These are phyloP conservation scores for Melastoma candidum DNA, from an alignment of 441 rosid genomes.

Conservation along the genomic window DNA sequence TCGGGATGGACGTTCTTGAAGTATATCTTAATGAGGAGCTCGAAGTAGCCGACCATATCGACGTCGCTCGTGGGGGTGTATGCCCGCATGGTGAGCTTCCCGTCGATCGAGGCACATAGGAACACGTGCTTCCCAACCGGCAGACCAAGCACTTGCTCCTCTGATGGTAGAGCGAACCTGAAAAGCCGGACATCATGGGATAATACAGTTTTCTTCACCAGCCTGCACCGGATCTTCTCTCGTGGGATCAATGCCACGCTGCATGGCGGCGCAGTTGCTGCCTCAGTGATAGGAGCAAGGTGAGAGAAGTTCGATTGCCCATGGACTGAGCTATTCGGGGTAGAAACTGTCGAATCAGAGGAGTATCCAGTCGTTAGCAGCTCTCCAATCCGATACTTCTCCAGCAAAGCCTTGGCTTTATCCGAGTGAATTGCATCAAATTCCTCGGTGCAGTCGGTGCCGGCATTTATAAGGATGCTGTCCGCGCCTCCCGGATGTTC, in stretches of 20 bases:
- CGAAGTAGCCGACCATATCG: conserved; percentile 60
- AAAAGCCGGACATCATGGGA: conserved; percentile 67
- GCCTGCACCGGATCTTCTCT: conserved; percentile 62
- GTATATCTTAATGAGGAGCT: conserved; percentile 68
- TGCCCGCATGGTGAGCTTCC: conserved; percentile 71
- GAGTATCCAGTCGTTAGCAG: conserved; percentile 41
- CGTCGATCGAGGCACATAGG: conserved; percentile 52
- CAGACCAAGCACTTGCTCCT: conserved; percentile 60
- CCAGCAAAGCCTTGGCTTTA: conserved; percentile 71
- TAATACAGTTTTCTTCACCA: conserved; percentile 46
- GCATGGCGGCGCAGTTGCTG: conserved; percentile 20
- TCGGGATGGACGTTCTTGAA: conserved; percentile 68
- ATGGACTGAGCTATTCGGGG: conserved; percentile 63
- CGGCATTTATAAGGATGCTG: conserved; percentile 77
- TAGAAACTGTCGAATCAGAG: conserved; percentile 46
- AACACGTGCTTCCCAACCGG: conserved; percentile 83
- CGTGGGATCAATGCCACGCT: conserved; percentile 60
- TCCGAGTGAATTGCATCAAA: conserved; percentile 89
- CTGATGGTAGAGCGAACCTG: conserved; percentile 54
- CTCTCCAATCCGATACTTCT: conserved; percentile 72
- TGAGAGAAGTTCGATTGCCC: conserved; percentile 30
- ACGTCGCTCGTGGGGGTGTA: conserved; percentile 68
- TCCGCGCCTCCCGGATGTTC: conserved; percentile 90
- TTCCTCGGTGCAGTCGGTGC: conserved; percentile 88
- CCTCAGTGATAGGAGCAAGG: conserved; percentile 50